Evolutionary conservation across 2,329 filamentous ascomycete species (phyloP).

Genomic region (Triangularia setosa): DNA sequence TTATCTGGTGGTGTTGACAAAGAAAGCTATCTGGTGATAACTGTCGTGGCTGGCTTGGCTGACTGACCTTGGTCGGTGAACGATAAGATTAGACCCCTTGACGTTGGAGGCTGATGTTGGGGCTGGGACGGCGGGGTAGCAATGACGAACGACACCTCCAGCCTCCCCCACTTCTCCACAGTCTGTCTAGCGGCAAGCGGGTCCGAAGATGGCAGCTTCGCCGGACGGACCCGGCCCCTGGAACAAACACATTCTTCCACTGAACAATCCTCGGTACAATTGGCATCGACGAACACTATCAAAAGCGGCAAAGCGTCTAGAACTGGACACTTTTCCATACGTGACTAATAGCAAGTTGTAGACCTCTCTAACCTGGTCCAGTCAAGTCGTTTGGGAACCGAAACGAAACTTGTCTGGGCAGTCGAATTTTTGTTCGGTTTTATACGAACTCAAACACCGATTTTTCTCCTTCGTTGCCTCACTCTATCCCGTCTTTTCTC

Average conservation of each 20-base stretch:
- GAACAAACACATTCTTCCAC: not conserved
- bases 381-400: not conserved
- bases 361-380: not conserved
- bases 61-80: constrained; percentile 8
- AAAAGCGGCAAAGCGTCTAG: not conserved
- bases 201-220: not conserved
- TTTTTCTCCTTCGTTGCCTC: constrained; percentile 1
- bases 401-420: not conserved
- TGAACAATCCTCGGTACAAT: constrained; percentile 1
- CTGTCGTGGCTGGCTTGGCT: not conserved
- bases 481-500: not conserved
- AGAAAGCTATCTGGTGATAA: not conserved
- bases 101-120: constrained; percentile 7
- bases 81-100: constrained; percentile 1
- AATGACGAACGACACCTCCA: not conserved
- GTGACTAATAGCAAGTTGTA: not conserved
- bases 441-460: not conserved
- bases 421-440: not conserved
- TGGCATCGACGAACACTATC: not conserved
- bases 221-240: constrained; percentile 6
- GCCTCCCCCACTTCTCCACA: constrained; percentile 5
- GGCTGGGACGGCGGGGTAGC: constrained; percentile 16
- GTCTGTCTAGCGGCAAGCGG: constrained; percentile 1
- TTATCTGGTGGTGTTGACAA: not conserved
- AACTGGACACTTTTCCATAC: not conserved